Base-by-base conservation (phyloP, 2,329 filamentous ascomycete genomes). In the Alternaria sp. region DNA sequence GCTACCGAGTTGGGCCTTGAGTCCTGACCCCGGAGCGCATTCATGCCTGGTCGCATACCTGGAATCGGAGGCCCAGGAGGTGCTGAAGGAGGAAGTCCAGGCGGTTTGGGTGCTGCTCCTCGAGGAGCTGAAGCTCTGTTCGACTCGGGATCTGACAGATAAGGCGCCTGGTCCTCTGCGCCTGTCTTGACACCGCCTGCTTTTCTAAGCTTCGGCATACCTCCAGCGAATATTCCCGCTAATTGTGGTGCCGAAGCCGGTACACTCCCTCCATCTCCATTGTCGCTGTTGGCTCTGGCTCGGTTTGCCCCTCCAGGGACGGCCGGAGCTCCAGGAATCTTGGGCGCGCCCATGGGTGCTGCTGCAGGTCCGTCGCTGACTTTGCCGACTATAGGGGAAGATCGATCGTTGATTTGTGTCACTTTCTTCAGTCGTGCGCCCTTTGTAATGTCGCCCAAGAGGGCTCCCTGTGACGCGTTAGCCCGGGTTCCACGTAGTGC, bases 171-270 rank as follows among this genome's bases (percentile, higher is more conserved):
- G 66, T 84, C 85, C 54, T 87, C 89, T 69, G 91, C 91, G 43
- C 82, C 82, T 45, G 84, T 84, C 56, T 84, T 82, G 30, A 85
- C 79, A 51, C 92, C 94, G 60, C 93, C 92, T 4, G 90, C 87
- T 83, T 96, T 97, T 79, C 92, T 92, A 75, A 99, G 79, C 82
- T 97, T 98, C 3, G 96, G 96, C 88, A 98, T 98, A 41, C 95
- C 96, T 37, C 93, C 94, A 1, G 92, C 93, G 76, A 99, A 97
- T 25, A 99, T 80, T 1, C 96, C 96, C 28, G 85, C 95, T 11
- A 98, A 81, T 78, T 97, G 95, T 11, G 94, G 93, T 51, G 92
- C 68, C 14, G 73, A 73, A 21, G 68, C 66, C 49, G 72, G 63
- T 15, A 58, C 70, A 44, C 69, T 70, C 15, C 76, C 77, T 66